Conservation (phyloP, 2,329 filamentous ascomycete genomes). For the Neofusicoccum sp. region DNA sequence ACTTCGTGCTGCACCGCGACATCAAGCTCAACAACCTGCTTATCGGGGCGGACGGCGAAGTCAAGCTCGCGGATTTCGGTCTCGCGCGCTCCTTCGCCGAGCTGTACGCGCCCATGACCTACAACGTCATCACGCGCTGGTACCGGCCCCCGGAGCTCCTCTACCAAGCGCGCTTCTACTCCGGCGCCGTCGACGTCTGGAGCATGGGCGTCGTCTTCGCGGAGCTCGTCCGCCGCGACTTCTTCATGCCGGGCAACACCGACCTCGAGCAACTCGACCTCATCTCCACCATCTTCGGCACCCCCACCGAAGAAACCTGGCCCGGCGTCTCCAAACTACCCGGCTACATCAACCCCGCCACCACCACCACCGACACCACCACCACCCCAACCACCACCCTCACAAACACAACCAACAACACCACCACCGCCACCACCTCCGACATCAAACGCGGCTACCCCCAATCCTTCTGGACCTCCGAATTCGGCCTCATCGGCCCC, state of each 20-base stretch:
- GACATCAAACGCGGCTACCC: constrained; percentile 57
- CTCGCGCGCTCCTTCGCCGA: constrained; percentile 88
- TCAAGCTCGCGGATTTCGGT: constrained; percentile 98
- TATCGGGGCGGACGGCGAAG: constrained; percentile 87
- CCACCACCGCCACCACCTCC: constrained; percentile 55
- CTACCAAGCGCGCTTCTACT: constrained; percentile 87
- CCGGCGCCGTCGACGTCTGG: constrained; percentile 91
- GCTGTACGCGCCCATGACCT: constrained; percentile 85
- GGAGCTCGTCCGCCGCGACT: constrained; percentile 80
- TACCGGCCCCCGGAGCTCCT: constrained; percentile 94
- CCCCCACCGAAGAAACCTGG: constrained; percentile 93
- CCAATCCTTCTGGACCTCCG: constrained; percentile 71
- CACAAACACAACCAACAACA: constrained; percentile 54
- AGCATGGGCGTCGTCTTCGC: constrained; percentile 91
- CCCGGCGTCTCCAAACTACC: constrained; percentile 82
- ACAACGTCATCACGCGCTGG: constrained; percentile 95
- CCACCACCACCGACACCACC: constrained; percentile 50
- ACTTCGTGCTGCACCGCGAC: constrained; percentile 91
- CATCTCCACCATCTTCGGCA: constrained; percentile 84
- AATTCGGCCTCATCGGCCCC: constrained; percentile 78
- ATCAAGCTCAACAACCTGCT: constrained; percentile 99
- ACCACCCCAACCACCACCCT: neutral
- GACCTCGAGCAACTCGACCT: constrained; percentile 85
- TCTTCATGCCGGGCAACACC: constrained; percentile 80
- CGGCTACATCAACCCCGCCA: constrained; percentile 73